Conservation (phyloP, 106 monocot species). For the Allium sativum region DNA sequence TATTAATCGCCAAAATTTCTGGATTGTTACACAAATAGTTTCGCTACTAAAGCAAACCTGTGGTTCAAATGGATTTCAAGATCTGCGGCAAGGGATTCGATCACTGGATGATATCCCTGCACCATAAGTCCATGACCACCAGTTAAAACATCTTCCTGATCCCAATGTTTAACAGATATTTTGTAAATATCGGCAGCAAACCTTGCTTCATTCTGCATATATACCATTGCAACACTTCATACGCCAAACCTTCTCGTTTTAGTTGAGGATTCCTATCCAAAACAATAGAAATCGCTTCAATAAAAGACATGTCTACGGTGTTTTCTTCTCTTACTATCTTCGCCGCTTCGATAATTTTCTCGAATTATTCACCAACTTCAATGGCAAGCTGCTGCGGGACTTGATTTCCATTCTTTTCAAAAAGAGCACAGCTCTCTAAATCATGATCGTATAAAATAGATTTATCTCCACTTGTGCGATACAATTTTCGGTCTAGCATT, state of each 20-base stretch:
- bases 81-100: constrained; percentile 63
- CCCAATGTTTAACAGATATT: constrained; percentile 91
- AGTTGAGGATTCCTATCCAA: constrained; percentile 65
- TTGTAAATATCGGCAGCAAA: constrained; percentile 85
- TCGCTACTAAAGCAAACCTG: constrained; percentile 24
- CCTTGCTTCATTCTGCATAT: constrained; percentile 99
- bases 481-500: constrained; percentile 56
- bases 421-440: constrained; percentile 61
- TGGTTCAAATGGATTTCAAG: constrained; percentile 81
- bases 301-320: constrained; percentile 69
- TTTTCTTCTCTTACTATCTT: constrained; percentile 68
- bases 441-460: constrained; percentile 97
- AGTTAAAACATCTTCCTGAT: constrained; percentile 91
- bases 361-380: constrained; percentile 73
- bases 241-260: constrained; percentile 63
- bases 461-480: constrained; percentile 95
- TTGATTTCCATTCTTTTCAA: constrained; percentile 59
- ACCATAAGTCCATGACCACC: constrained; percentile 99
- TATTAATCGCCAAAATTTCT: too few species aligned
- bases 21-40: not conserved
- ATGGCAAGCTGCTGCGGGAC: constrained; percentile 70
- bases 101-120: constrained; percentile 84
- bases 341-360: constrained; percentile 84
- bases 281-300: constrained; percentile 84
- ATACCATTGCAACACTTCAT: constrained; percentile 93